Evolutionary conservation across 2,329 filamentous ascomycete genomes (phyloP).

Genomic region (Exophiala viscosa): DNA sequence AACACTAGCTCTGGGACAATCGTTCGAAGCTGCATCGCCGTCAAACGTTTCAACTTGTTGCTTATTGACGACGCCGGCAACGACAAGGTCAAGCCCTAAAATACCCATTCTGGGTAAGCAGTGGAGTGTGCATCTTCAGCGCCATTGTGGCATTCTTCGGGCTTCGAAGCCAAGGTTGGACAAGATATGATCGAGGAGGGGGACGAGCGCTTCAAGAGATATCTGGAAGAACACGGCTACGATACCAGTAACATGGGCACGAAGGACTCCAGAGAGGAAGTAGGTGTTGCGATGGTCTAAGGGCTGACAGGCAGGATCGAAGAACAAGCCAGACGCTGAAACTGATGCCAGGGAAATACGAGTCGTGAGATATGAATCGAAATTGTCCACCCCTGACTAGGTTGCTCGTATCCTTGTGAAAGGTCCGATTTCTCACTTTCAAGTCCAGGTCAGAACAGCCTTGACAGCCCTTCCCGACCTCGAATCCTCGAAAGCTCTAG

Average conservation of each 20-base stretch:
- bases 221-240: constrained; percentile 69
- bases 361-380: no score
- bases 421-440: background rate
- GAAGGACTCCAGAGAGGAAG: constrained; percentile 19
- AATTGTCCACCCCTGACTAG: no score
- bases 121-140: constrained; percentile 68
- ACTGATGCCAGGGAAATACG: no score
- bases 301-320: no score
- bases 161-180: constrained; percentile 71
- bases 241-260: constrained; percentile 61
- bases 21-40: no score
- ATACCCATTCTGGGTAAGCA: constrained; percentile 84
- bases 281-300: background rate
- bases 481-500: constrained; percentile 2
- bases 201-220: constrained; percentile 72
- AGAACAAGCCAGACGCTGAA: no score
- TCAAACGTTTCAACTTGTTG: constrained; percentile 36
- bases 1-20: no score
- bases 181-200: constrained; percentile 77
- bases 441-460: constrained; percentile 43
- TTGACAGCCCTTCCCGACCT: constrained; percentile 2
- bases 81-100: constrained; percentile 55
- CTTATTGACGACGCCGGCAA: constrained; percentile 60
- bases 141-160: constrained; percentile 63
- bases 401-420: background rate